Evolutionary conservation across 23 red algal genomes (phyloP).

Genomic region (Gracilariopsis chorda): DNA sequence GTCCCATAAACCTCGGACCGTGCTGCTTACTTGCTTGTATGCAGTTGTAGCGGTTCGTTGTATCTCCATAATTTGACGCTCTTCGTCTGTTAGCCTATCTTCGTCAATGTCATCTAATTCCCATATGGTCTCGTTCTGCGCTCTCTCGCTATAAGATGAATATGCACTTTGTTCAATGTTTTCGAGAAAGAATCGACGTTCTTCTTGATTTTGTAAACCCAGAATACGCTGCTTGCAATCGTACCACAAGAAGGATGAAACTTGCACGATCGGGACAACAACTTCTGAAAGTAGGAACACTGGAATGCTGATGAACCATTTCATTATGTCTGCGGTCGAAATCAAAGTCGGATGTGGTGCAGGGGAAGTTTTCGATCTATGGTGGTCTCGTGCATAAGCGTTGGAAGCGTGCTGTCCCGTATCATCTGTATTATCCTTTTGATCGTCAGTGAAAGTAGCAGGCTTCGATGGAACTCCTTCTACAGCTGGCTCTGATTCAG

Average conservation of each 20-base stretch:
- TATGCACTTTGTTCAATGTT: background rate
- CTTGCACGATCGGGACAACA: slow-evolving; percentile 10
- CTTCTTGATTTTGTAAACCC: background rate
- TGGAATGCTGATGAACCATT: background rate
- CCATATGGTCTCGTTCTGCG: background rate
- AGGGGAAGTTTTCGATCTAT: no score
- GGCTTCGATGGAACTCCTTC: background rate
- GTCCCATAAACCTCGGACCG: no score
- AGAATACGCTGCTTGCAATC: slow-evolving; percentile 6
- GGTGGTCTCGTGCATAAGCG: no score
- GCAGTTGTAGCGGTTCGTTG: background rate
- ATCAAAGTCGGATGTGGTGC: background rate
- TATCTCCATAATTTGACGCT: background rate
- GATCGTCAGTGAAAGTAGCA: background rate
- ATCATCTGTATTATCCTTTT: background rate
- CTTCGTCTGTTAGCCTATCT: background rate
- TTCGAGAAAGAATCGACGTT: background rate
- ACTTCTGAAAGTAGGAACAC: slow-evolving; percentile 9
- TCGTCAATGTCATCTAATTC: background rate
- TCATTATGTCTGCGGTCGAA: background rate
- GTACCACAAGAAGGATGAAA: slow-evolving; percentile 17
- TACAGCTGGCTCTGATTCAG: background rate
- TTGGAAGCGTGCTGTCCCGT: background rate
- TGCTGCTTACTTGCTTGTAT: no score
- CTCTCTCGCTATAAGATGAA: background rate